phyloP scores from a whole-genome alignment of 306 rosid species.

The Medicago ruthenica region DNA sequence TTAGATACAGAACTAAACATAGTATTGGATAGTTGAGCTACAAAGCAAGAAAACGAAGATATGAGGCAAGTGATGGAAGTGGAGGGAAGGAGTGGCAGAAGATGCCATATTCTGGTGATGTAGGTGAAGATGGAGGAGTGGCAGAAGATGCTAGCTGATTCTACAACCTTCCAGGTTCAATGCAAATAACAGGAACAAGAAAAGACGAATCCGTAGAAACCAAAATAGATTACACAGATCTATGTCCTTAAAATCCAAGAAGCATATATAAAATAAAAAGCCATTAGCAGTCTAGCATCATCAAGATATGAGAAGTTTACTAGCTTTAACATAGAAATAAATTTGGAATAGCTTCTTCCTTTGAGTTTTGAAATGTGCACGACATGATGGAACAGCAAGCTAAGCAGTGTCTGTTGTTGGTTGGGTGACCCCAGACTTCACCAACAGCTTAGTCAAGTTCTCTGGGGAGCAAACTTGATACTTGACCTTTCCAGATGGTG shows the following conservation, averaged over 20 bases:
- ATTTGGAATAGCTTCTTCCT: slow-evolving; percentile 5
- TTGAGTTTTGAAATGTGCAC: slow-evolving; percentile 3
- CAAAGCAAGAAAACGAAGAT: background rate
- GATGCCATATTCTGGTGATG: background rate
- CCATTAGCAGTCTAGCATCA: background rate
- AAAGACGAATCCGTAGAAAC: background rate
- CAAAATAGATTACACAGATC: slow-evolving; percentile 4
- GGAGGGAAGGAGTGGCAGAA: background rate
- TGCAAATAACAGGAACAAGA: background rate
- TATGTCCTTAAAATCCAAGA: slow-evolving; percentile 11
- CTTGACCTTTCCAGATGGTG: slow-evolving; percentile 59
- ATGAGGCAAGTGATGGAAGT: background rate
- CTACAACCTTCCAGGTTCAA: background rate
- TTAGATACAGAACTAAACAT: background rate
- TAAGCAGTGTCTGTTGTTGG: slow-evolving; percentile 58
- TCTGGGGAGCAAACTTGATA: slow-evolving; percentile 62
- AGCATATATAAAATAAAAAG: background rate
- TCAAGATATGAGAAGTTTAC: slow-evolving; percentile 20
- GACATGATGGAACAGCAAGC: slow-evolving; percentile 34
- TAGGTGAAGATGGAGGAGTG: background rate
- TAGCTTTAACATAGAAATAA: slow-evolving; percentile 32
- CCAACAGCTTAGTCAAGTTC: slow-evolving; percentile 50
- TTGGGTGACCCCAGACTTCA: slow-evolving; percentile 57
- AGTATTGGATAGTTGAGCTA: background rate
- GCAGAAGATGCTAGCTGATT: background rate